Base-by-base conservation (phyloP, 805 yeast species). In the Candida vaughaniae region DNA sequence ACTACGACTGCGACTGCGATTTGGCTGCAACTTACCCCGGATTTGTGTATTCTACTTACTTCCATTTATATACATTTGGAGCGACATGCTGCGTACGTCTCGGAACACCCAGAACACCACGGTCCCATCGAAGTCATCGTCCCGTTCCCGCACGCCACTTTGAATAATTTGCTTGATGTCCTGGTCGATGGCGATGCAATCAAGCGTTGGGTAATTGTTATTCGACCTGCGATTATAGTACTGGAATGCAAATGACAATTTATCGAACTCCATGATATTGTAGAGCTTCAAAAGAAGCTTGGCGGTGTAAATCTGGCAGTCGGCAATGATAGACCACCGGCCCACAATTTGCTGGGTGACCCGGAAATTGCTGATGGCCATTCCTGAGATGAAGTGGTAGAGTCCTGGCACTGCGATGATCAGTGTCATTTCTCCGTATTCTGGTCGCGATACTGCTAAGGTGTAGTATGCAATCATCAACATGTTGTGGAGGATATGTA, bases 61-160 rank as follows among this genome's bases (percentile, higher is more conserved):
- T 6, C 42, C 47, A 16, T 42, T 38, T 3, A 45, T 40, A 19
- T 45, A 45, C 28, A 41, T 27, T 35, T 52, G 52, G 9, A 52
- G 31, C 1, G 50, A 40, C 55, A 52, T 48, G 35, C 55, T 51
- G 33, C 57, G 29, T 2, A 47, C 48, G 25, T 52, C 57, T 33
- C 57, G 31, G 22, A 52, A 52, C 18, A 51, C 51, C 57, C 57
- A 52, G 29, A 46, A 52, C 12, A 51, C 49, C 11, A 46, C 43
- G 3, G 53, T 46, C 5, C 57, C 57, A 36, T 52, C 52, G 10
- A 35, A 41, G 20, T 48, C 49, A 32, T 39, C 52, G 15, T 52
- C 53, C 34, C 44, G 20, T 4, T 36, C 42, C 10, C 35, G 14
- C 12, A 38, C 16, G 4, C 43, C 25, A 16, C 29, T 33, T 1